These are phyloP conservation scores for Periglandula ipomoeae DNA, from an alignment of 2,329 filamentous ascomycete genomes.

Conservation along the genomic window DNA sequence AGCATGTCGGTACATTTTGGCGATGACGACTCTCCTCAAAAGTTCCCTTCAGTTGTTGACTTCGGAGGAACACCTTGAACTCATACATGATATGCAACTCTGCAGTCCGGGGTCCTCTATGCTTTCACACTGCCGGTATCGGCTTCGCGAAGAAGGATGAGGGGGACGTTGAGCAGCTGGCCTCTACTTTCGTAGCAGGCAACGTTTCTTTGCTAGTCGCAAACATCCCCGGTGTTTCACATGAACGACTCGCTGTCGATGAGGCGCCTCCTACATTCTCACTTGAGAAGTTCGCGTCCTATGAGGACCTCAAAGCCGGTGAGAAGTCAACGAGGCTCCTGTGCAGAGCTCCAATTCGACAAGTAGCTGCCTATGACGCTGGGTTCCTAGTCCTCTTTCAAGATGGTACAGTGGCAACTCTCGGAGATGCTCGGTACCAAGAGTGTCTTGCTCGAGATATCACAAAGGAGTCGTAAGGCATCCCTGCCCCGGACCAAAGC, in stretches of 20 bases:
- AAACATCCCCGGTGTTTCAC: neutral
- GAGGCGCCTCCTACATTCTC: slow-evolving; percentile 1
- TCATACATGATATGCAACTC: neutral
- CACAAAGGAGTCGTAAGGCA: slow-evolving; percentile 25
- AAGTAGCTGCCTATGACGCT: slow-evolving; percentile 38
- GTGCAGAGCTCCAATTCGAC: slow-evolving; percentile 19
- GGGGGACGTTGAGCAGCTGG: neutral
- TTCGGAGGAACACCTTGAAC: neutral
- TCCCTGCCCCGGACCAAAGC: neutral
- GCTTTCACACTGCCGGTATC: slow-evolving; percentile 4
- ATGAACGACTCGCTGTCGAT: neutral
- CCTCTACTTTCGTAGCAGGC: neutral
- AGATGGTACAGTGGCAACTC: slow-evolving; percentile 37
- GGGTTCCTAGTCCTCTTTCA: slow-evolving; percentile 39
- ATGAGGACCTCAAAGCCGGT: slow-evolving; percentile 11
- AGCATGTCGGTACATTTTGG: neutral
- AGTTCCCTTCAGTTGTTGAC: neutral
- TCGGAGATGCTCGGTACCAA: slow-evolving; percentile 50
- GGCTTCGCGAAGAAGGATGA: neutral
- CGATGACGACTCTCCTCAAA: neutral
- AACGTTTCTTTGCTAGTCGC: slow-evolving; percentile 2
- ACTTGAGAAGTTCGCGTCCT: slow-evolving; percentile 16
- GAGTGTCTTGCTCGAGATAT: slow-evolving; percentile 46
- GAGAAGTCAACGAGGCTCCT: slow-evolving; percentile 13
- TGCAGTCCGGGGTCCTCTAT: slow-evolving; percentile 2